Evolutionary conservation across 768 basidiomycete species (phyloP).

Genomic region (Lentinula detonsa): DNA sequence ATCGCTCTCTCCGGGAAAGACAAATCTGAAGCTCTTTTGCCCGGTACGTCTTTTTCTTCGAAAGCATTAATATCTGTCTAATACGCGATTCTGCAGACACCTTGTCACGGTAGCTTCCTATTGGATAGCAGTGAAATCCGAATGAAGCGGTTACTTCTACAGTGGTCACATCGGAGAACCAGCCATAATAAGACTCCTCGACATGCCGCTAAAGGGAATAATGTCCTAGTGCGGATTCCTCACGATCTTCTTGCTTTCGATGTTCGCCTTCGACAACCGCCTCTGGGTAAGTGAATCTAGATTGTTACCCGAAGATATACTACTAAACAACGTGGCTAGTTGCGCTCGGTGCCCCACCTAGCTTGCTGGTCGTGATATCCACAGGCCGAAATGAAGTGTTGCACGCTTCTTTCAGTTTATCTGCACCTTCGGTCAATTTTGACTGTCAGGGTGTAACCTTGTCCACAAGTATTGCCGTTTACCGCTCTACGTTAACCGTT

Average conservation of each 20-base stretch:
- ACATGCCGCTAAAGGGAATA: slow-evolving; percentile 20
- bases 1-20: slow-evolving; percentile 53
- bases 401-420: slow-evolving; percentile 46
- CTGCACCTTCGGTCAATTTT: slow-evolving; percentile 51
- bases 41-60: slow-evolving; percentile 44
- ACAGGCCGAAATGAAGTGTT: slow-evolving; percentile 66
- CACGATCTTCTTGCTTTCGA: slow-evolving; percentile 58
- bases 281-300: slow-evolving; percentile 26
- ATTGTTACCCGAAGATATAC: too few relatives aligned
- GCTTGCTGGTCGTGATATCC: slow-evolving; percentile 48
- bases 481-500: neutral
- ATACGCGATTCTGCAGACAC: slow-evolving; percentile 40
- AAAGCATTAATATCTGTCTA: neutral
- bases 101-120: slow-evolving; percentile 61
- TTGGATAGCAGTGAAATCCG: slow-evolving; percentile 65
- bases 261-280: slow-evolving; percentile 56
- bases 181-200: slow-evolving; percentile 18
- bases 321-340: slow-evolving; percentile 31
- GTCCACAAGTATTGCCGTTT: slow-evolving; percentile 17
- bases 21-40: slow-evolving; percentile 55
- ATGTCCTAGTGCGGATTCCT: slow-evolving; percentile 54
- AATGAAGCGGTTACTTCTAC: slow-evolving; percentile 57
- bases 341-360: slow-evolving; percentile 54
- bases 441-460: slow-evolving; percentile 34
- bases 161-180: slow-evolving; percentile 49